Evolutionary conservation across 2,329 filamentous ascomycete genomes (phyloP), one percentile per base, ranked within the genome.

Genomic region (Pseudovirgaria hyperparasitica): DNA sequence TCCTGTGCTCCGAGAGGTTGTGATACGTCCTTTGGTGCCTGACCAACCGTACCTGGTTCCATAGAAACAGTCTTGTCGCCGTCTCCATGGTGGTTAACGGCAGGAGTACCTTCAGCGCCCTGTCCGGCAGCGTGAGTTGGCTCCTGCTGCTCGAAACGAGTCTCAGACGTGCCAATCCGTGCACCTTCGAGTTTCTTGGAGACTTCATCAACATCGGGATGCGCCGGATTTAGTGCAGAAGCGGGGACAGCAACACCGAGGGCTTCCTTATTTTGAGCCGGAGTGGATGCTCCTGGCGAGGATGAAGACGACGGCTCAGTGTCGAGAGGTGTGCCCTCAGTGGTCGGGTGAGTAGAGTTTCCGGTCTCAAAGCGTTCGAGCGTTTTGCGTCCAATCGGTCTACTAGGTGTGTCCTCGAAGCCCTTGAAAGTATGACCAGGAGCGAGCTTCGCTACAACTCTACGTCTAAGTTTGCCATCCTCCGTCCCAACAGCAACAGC

Each of bases 41-140:
- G 62, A 3, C 60, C 59, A 15, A 65, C 50, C 8, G 60, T 65
- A 27, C 42, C 41, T 9, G 62, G 57, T 35, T 65, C 62, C 50
- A 64, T 61, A 5, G 59, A 54, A 6, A 48, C 45, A 9, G 55
- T 57, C 37, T 55, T 57, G 30, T 60, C 58, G 26, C 60, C 58
- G 32, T 57, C 40, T 9, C 55, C 56, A 31, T 62, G 54, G 27
- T 55, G 43, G 13, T 52, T 50, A 5, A 50, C 39, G 4, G 55
- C 50, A 5, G 62, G 60, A 3, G 61, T 64, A 19, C 55, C 57
- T 1, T 55, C 37, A 16, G 47, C 48, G 14, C 62, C 42, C 28
- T 56, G 48, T 14, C 57, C 58, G 3, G 48, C 39, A 12, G 60
- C 60, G 37, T 63, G 60, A 4, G 61, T 64, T 9, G 41, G 35